Evolutionary conservation across 2,329 filamentous ascomycete species (phyloP).

Genomic region (Alternaria metachromatica): DNA sequence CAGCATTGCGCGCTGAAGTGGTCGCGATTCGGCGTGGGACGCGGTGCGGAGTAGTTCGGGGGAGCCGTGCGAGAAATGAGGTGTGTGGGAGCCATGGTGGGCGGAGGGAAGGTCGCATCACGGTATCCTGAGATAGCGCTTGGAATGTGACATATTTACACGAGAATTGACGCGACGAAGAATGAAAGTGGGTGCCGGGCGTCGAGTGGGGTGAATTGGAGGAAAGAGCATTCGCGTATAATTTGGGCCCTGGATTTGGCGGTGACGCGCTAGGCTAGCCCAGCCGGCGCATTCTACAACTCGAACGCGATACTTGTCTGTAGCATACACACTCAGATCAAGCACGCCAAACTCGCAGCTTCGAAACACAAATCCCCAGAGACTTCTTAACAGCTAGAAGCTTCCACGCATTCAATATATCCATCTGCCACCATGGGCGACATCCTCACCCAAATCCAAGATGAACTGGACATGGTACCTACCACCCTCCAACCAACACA

Average conservation of each 20-base stretch:
- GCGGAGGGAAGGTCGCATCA: constrained; percentile 38
- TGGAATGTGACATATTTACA: constrained; percentile 32
- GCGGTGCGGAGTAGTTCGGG: constrained; percentile 28
- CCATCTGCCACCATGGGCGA: constrained; percentile 65
- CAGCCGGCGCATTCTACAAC: constrained; percentile 17
- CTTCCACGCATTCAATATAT: no score
- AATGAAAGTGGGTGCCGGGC: background rate
- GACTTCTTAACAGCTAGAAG: background rate
- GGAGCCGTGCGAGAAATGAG: constrained; percentile 29
- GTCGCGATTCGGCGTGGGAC: constrained; percentile 37
- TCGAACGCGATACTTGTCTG: background rate
- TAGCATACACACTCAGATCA: background rate
- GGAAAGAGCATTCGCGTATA: constrained; percentile 22
- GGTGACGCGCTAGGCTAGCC: constrained; percentile 24
- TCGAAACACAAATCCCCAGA: no score
- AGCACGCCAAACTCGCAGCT: background rate
- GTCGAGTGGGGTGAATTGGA: constrained; percentile 3
- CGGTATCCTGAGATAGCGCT: constrained; percentile 8
- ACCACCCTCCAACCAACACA: constrained; percentile 15
- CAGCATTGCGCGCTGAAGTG: constrained; percentile 31
- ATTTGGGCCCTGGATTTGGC: constrained; percentile 11
- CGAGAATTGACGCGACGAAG: background rate
- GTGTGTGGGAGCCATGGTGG: constrained; percentile 29
- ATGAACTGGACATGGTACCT: constrained; percentile 81
- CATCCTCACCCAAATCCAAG: constrained; percentile 81